phyloP scores from a whole-genome alignment of 768 basidiomycete species.

The Chlorophyllum brunneum region DNA sequence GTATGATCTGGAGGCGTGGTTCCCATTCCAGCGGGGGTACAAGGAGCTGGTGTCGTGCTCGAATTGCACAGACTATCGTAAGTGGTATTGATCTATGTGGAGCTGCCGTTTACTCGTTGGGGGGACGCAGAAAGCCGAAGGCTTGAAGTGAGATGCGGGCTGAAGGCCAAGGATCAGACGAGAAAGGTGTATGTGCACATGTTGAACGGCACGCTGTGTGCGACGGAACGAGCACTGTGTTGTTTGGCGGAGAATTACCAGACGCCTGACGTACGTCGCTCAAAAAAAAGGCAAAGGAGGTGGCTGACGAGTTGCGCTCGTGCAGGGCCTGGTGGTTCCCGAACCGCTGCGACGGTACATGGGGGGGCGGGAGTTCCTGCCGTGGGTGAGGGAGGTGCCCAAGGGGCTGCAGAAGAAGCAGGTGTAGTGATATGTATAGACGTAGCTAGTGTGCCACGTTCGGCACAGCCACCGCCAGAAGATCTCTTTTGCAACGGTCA shows the following conservation, averaged over 20 bases:
- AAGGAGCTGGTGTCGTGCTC: slow-evolving; percentile 98
- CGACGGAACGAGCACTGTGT: slow-evolving; percentile 94
- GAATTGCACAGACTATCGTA: slow-evolving; percentile 99
- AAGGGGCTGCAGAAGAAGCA: slow-evolving; percentile 77
- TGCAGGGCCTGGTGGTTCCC: slow-evolving; percentile 85
- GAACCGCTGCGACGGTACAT: slow-evolving; percentile 91
- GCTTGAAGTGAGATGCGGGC: slow-evolving; percentile 89
- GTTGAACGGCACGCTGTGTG: slow-evolving; percentile 97
- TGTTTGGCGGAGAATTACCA: slow-evolving; percentile 99
- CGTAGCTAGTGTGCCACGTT: slow-evolving; percentile 2
- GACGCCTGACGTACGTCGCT: slow-evolving; percentile 74
- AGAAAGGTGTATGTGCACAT: slow-evolving; percentile 97
- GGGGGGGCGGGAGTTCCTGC: slow-evolving; percentile 89
- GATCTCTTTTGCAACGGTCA: slow-evolving; percentile 5
- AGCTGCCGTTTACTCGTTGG: background rate
- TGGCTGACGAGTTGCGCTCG: slow-evolving; percentile 8
- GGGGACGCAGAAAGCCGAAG: slow-evolving; percentile 73
- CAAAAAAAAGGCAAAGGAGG: background rate
- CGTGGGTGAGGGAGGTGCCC: slow-evolving; percentile 78
- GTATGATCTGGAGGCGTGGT: slow-evolving; percentile 98
- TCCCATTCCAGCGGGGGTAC: slow-evolving; percentile 94
- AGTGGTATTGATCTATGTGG: slow-evolving; percentile 27
- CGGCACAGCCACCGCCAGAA: slow-evolving; percentile 12
- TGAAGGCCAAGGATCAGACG: slow-evolving; percentile 86
- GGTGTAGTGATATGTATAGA: slow-evolving; percentile 21